Conservation (phyloP, 2,329 filamentous ascomycete species). For the Diaporthe sp. region DNA sequence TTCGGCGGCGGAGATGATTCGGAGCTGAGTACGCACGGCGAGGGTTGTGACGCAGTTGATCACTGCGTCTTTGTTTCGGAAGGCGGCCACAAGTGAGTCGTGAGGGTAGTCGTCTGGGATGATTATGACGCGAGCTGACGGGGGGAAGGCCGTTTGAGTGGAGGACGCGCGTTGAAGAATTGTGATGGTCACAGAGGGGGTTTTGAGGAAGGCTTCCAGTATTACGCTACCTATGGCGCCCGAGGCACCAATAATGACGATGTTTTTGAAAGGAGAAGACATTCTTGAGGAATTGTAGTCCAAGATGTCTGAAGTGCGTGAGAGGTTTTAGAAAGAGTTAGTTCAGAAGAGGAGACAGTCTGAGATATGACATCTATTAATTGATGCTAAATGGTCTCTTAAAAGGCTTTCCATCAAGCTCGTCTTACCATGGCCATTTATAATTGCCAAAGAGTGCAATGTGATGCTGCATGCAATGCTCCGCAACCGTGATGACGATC, state of each 20-base stretch:
- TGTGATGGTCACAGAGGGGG: neutral
- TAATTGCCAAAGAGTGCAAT: neutral
- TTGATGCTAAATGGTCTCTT: neutral
- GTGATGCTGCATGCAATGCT: neutral
- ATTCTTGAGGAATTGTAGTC: neutral
- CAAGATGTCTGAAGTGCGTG: too few relatives aligned
- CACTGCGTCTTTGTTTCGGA: conserved; percentile 45
- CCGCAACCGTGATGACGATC: too few relatives aligned
- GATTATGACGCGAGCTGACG: conserved; percentile 42
- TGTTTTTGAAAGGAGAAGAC: conserved; percentile 12
- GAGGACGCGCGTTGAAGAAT: conserved; percentile 45
- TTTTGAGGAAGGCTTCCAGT: conserved; percentile 6
- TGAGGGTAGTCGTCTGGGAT: conserved; percentile 47
- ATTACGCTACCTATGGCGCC: neutral
- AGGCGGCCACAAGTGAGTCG: conserved; percentile 43
- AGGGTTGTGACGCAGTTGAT: conserved; percentile 58
- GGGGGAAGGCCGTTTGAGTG: conserved; percentile 40
- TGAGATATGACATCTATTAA: neutral
- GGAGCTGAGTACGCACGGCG: conserved; percentile 56
- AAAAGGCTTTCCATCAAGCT: neutral
- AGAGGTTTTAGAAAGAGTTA: neutral
- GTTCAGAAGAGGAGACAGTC: neutral
- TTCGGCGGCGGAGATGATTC: conserved; percentile 67
- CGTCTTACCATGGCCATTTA: too few relatives aligned
- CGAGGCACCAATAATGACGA: conserved; percentile 4